A percentile compares a stretch with the other conserved stretches of the same genome.
phyloP scores from a whole-genome alignment of 2,329 filamentous ascomycete species.

The Monilinia fructicola region DNA sequence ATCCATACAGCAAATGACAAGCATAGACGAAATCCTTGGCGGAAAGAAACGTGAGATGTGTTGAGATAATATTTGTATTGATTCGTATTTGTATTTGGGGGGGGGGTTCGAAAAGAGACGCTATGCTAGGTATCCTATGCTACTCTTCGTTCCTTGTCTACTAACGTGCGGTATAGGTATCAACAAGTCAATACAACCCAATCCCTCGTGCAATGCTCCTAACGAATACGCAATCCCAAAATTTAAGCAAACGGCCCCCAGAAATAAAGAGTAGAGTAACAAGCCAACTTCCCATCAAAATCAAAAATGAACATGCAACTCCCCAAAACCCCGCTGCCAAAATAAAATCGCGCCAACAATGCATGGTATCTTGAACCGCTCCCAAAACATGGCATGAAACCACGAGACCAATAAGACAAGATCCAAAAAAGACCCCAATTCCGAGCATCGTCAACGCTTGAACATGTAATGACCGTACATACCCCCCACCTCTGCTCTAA shows the following conservation, averaged over 20 bases:
- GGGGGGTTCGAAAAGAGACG: not conserved
- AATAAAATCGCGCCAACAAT: conserved; percentile 1
- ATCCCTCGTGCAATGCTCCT: not conserved
- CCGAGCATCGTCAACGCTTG: conserved; percentile 40
- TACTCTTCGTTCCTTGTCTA: not conserved
- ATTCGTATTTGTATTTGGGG: too few relatives aligned
- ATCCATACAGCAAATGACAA: too few relatives aligned
- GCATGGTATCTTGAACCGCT: conserved; percentile 7
- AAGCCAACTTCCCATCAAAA: not conserved
- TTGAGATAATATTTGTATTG: not conserved
- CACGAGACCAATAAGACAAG: conserved; percentile 1
- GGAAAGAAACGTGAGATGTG: too few relatives aligned
- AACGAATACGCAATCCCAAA: not conserved
- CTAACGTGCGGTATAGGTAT: not conserved
- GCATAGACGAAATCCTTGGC: too few relatives aligned
- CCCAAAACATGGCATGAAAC: not conserved
- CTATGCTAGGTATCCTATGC: conserved; percentile 3
- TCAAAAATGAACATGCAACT: not conserved
- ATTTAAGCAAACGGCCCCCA: not conserved
- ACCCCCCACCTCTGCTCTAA: conserved; percentile 55
- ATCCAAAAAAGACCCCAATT: not conserved
- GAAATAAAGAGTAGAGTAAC: conserved; percentile 13
- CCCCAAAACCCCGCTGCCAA: not conserved
- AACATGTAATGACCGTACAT: conserved; percentile 62
- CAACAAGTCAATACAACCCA: not conserved